Evolutionary conservation across 2,329 filamentous ascomycete species (phyloP).

Genomic region (Pseudocercospora musae): DNA sequence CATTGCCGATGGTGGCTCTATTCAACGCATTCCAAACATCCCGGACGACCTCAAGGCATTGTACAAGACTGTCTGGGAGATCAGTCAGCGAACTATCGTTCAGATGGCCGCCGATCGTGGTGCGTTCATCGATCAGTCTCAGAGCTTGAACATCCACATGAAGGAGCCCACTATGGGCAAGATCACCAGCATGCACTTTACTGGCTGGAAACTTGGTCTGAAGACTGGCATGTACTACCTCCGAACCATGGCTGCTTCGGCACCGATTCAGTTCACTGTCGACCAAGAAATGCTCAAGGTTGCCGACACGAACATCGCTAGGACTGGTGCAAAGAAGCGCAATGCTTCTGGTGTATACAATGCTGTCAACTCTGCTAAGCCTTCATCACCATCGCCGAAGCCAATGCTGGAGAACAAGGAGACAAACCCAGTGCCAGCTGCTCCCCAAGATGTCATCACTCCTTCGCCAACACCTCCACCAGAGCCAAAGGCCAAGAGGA

Average conservation of each 20-base stretch:
- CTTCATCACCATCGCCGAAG: conserved; percentile 65
- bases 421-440: conserved; percentile 39
- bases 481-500: conserved; percentile 45
- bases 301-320: conserved; percentile 73
- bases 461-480: conserved; percentile 65
- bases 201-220: conserved; percentile 97
- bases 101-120: conserved; percentile 98
- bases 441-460: conserved; percentile 63
- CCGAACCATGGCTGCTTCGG: conserved; percentile 92
- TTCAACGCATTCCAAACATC: conserved; percentile 96
- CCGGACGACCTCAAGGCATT: conserved; percentile 91
- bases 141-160: conserved; percentile 99
- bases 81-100: conserved; percentile 89
- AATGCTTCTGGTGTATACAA: conserved; percentile 46
- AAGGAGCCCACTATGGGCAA: conserved; percentile 99
- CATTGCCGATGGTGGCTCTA: conserved; percentile 91
- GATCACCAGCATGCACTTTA: conserved; percentile 99
- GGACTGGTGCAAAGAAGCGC: conserved; percentile 68
- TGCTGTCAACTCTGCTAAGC: conserved; percentile 48
- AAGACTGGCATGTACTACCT: conserved; percentile 99
- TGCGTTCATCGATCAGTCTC: conserved; percentile 97
- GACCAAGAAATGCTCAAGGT: conserved; percentile 93
- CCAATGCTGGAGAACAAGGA: conserved; percentile 63
- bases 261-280: conserved; percentile 98
- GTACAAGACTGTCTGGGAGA: conserved; percentile 99